phyloP scores from a whole-genome alignment of 2,329 filamentous ascomycete species.

The Tolypocladium cylindrosporum region DNA sequence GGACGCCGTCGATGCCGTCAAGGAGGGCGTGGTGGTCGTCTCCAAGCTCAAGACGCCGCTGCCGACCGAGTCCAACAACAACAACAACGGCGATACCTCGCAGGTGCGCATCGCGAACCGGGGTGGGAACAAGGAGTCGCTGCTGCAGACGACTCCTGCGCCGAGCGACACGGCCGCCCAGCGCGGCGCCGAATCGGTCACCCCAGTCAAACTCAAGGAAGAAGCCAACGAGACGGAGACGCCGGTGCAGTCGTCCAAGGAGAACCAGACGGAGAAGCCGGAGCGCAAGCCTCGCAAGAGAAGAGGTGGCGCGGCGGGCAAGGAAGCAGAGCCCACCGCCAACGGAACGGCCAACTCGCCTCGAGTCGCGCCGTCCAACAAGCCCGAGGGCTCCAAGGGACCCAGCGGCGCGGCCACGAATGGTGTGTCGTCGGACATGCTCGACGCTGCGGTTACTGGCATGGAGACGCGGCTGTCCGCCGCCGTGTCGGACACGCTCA shows the following conservation, averaged over 20 bases:
- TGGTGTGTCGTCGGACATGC: slow-evolving; percentile 31
- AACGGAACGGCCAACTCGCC: slow-evolving; percentile 28
- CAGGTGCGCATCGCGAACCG: slow-evolving; percentile 25
- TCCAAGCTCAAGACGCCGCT: slow-evolving; percentile 53
- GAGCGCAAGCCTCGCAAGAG: slow-evolving; percentile 58
- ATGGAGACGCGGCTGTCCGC: slow-evolving; percentile 42
- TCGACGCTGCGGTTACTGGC: slow-evolving; percentile 43
- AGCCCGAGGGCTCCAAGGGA: slow-evolving; percentile 21
- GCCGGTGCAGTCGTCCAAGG: slow-evolving; percentile 25
- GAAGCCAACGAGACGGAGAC: slow-evolving; percentile 40
- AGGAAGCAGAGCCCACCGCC: slow-evolving; percentile 32
- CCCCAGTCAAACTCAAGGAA: slow-evolving; percentile 27
- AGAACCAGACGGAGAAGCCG: slow-evolving; percentile 40
- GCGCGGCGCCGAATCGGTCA: slow-evolving; percentile 20
- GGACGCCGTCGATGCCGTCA: slow-evolving; percentile 63
- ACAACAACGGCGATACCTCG: slow-evolving; percentile 24
- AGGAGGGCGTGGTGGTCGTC: slow-evolving; percentile 64
- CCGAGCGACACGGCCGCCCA: slow-evolving; percentile 15
- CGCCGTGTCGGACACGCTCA: slow-evolving; percentile 40
- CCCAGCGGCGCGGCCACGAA: slow-evolving; percentile 10
- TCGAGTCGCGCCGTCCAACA: slow-evolving; percentile 20
- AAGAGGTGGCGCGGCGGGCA: slow-evolving; percentile 43
- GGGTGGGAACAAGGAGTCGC: slow-evolving; percentile 25
- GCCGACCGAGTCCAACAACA: slow-evolving; percentile 22
- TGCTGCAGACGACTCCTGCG: slow-evolving; percentile 12